These are phyloP conservation scores for Penicillium occitanis DNA, from an alignment of 2,329 filamentous ascomycete genomes.

Conservation along the genomic window DNA sequence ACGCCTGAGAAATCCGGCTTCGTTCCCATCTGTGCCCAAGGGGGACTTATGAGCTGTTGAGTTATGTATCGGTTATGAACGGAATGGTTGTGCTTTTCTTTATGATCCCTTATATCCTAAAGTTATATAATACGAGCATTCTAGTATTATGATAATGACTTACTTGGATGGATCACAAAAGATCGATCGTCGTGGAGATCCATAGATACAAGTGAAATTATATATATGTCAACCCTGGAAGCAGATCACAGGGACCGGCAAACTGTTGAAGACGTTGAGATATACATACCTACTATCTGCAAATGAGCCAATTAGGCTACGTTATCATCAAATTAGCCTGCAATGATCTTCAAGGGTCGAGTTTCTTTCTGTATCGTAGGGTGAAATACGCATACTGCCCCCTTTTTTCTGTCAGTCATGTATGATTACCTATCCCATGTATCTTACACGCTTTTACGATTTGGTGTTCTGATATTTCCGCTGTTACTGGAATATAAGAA, in stretches of 20 bases:
- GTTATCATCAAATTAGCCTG: background rate
- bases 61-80: too few relatives aligned
- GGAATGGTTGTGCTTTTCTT: too few relatives aligned
- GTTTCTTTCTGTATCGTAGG: background rate
- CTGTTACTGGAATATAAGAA: background rate
- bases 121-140: too few relatives aligned
- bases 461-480: background rate
- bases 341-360: background rate
- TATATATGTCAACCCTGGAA: background rate
- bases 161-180: too few relatives aligned
- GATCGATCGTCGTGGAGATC: too few relatives aligned
- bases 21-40: constrained; percentile 83
- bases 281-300: background rate
- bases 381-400: background rate
- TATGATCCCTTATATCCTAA: too few relatives aligned
- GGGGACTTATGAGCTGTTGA: constrained; percentile 39
- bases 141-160: too few relatives aligned
- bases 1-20: constrained; percentile 70
- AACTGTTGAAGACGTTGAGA: background rate
- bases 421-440: background rate
- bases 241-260: background rate
- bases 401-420: background rate
- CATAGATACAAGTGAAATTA: too few relatives aligned
- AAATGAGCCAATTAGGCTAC: background rate
- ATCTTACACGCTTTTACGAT: background rate